Evolutionary conservation across 2,329 filamentous ascomycete genomes (phyloP).

Genomic region (Penicillium sp.): DNA sequence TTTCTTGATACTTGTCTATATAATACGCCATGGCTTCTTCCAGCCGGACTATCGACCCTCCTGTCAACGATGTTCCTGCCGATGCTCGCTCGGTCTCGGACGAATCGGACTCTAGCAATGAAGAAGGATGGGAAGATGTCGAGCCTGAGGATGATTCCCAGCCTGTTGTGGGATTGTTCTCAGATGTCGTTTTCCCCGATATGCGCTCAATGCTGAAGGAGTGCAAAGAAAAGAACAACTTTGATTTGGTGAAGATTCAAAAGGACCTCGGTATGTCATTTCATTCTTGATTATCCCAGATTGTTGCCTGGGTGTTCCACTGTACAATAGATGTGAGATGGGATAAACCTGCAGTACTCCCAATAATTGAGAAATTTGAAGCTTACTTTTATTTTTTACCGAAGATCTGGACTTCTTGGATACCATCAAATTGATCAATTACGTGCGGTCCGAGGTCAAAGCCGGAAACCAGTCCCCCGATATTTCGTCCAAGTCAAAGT

Average conservation of each 20-base stretch:
- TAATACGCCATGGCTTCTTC: conserved; percentile 32
- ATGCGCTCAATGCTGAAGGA: conserved; percentile 66
- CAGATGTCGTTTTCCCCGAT: conserved; percentile 65
- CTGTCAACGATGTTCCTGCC: conserved; percentile 25
- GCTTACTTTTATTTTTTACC: conserved; percentile 34
- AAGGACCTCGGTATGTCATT: conserved; percentile 50
- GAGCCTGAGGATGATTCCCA: conserved; percentile 66
- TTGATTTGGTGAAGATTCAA: conserved; percentile 66
- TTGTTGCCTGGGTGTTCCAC: background rate
- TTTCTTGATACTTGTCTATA: conserved; percentile 5
- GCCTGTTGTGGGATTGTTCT: conserved; percentile 67
- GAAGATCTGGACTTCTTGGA: conserved; percentile 69
- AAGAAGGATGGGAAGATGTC: conserved; percentile 59
- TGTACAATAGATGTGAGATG: background rate
- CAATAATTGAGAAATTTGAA: conserved; percentile 21
- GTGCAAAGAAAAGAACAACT: conserved; percentile 65
- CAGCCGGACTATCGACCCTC: conserved; percentile 20
- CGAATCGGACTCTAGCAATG: conserved; percentile 50
- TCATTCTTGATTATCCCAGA: conserved; percentile 2
- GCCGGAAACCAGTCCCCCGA: conserved; percentile 52
- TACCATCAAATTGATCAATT: conserved; percentile 74
- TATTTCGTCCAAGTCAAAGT: conserved; percentile 61
- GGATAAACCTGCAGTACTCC: background rate
- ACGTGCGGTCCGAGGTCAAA: conserved; percentile 53
- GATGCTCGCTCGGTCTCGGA: conserved; percentile 37